Conservation (phyloP, 805 yeast genomes). For the Nakazawaea wyomingensis region DNA sequence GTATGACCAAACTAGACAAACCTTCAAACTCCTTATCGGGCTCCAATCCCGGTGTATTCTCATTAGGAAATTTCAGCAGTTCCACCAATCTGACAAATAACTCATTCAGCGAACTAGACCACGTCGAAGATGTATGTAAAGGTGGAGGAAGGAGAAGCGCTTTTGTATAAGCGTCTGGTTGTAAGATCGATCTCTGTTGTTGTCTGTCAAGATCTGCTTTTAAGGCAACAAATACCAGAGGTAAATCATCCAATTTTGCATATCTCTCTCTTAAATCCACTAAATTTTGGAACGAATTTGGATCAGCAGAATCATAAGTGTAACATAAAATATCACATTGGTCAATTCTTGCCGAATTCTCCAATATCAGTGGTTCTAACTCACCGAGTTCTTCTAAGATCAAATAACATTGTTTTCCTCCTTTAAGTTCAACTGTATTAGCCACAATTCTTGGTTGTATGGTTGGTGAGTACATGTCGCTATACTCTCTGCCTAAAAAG, state of each 20-base stretch:
- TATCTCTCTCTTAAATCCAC: constrained; percentile 63
- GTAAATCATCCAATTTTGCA: constrained; percentile 57
- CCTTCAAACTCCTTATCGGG: constrained; percentile 54
- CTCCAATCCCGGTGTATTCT: constrained; percentile 73
- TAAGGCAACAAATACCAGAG: constrained; percentile 82
- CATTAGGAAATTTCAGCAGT: constrained; percentile 75
- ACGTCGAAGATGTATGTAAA: constrained; percentile 80
- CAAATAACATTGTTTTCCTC: constrained; percentile 93
- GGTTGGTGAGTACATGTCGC: constrained; percentile 74
- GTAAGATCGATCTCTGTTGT: constrained; percentile 80
- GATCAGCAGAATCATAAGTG: constrained; percentile 92
- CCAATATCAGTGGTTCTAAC: constrained; percentile 74
- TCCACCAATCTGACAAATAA: constrained; percentile 82
- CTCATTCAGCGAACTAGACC: constrained; percentile 86
- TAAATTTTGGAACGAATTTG: constrained; percentile 84
- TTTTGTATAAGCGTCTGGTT: constrained; percentile 83
- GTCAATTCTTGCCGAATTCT: constrained; percentile 60
- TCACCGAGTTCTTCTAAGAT: constrained; percentile 90
- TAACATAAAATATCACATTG: constrained; percentile 90
- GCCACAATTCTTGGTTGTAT: constrained; percentile 78
- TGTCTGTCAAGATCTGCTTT: constrained; percentile 96
- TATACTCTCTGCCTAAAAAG: constrained; percentile 69
- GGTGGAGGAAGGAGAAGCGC: constrained; percentile 70
- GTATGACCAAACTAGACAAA: constrained; percentile 50
- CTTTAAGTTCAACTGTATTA: constrained; percentile 86